Conservation (phyloP, 352 stramenopile genomes). For the Globisporangium apiculatum region DNA sequence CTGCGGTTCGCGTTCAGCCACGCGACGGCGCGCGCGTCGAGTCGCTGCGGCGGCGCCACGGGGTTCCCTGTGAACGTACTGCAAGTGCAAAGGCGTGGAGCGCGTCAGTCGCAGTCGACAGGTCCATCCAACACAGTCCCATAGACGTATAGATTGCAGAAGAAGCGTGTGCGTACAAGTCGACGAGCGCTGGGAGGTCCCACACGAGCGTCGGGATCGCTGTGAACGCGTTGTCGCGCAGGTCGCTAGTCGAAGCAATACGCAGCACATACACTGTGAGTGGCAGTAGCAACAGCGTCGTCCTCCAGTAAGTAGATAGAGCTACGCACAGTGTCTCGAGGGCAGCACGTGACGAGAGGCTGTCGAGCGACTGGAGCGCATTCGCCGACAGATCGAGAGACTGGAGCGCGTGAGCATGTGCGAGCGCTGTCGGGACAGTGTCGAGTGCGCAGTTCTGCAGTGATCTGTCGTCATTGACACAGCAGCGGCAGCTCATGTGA, state of each 20-base stretch:
- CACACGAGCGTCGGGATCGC: constrained; percentile 6
- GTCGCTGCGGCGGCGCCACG: neutral
- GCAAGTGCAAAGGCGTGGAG: neutral
- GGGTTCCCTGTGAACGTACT: constrained; percentile 9
- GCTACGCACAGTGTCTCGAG: constrained; percentile 5
- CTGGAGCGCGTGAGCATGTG: neutral
- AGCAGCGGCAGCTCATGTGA: neutral
- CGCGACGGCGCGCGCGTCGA: neutral
- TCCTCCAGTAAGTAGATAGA: no score
- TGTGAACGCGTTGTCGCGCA: constrained; percentile 4
- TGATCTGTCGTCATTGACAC: neutral
- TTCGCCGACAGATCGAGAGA: neutral
- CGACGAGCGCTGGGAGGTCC: constrained; percentile 1
- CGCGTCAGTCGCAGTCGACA: neutral
- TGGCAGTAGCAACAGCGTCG: no score
- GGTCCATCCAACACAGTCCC: no score
- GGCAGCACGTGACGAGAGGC: neutral
- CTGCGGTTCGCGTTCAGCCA: constrained; percentile 1
- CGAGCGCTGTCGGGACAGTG: no score
- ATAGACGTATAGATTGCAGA: no score
- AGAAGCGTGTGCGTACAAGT: no score
- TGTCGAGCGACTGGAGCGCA: constrained; percentile 3
- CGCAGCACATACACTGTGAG: neutral
- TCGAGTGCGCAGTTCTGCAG: neutral
- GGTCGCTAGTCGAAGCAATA: neutral